Evolutionary conservation across 2,329 filamentous ascomycete genomes (phyloP), one percentile per base, ranked within the genome.

Genomic region (Tolypocladium tropicale): DNA sequence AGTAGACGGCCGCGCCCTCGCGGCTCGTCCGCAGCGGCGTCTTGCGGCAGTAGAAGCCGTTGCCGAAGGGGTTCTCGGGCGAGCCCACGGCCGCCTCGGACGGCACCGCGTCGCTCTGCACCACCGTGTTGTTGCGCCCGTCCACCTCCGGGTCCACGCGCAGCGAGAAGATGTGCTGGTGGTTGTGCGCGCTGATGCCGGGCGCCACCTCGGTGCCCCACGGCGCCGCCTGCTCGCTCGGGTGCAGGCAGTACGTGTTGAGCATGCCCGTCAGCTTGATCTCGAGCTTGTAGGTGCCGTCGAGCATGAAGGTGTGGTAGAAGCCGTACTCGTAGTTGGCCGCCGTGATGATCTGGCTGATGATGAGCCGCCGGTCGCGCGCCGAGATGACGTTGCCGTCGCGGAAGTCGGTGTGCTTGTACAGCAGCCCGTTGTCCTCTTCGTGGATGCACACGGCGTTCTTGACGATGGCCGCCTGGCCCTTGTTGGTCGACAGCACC

Each of bases 21-120:
- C 54, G 58, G 32, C 64, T 56, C 11, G 61, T 66, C 1, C 57
- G 58, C 14, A 67, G 60, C 18, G 60, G 56, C 30, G 65, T 67
- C 62, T 64, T 65, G 52, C 61, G 63, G 59, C 59, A 63, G 57
- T 65, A 89, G 70, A 90, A 90, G 6, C 85, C 87, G 65, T 90
- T 90, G 59, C 88, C 87, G 67, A 88, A 86, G 55, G 78, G 82
- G 70, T 91, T 90, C 68, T 88, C 84, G 10, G 74, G 71, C 52
- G 81, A 85, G 12, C 87, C 86, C 0, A 87, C 79, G 46, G 82
- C 80, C 11, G 80, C 85, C 0, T 81, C 74, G 0, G 82, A 83
- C 11, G 72, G 76, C 1, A 77, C 74, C 4, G 86, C 85, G 63
- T 91, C 87, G 49, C 86, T 85, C 69, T 88, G 81, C 73, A 89